phyloP scores from a whole-genome alignment of 108 stramenopile species.

The Mayamaea pseudoterrestris region DNA sequence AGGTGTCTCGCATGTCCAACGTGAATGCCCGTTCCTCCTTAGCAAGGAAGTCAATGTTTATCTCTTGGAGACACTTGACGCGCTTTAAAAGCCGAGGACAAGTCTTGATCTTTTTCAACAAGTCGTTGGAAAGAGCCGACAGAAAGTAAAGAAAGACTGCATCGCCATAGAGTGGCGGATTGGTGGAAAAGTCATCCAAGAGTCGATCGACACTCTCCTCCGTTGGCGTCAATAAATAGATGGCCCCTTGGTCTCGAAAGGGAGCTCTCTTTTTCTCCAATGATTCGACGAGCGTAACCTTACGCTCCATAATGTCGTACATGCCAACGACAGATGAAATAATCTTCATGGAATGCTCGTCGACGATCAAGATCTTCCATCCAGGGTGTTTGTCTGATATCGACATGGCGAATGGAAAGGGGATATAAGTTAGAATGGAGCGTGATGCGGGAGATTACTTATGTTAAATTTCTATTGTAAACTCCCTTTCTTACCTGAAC shows the following conservation, averaged over 20 bases:
- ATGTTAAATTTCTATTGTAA: not conserved
- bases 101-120: slow-evolving; percentile 65
- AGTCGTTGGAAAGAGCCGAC: slow-evolving; percentile 42
- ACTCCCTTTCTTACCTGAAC: slow-evolving; percentile 16
- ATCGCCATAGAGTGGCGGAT: slow-evolving; percentile 65
- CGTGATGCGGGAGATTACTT: not conserved
- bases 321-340: slow-evolving; percentile 80
- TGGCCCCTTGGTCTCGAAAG: slow-evolving; percentile 84
- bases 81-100: slow-evolving; percentile 77
- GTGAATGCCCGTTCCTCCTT: slow-evolving; percentile 81
- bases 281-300: slow-evolving; percentile 81
- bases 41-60: slow-evolving; percentile 90
- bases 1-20: slow-evolving; percentile 67
- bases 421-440: not conserved
- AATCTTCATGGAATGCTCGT: slow-evolving; percentile 56
- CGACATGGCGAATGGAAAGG: not conserved
- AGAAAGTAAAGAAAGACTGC: slow-evolving; percentile 87
- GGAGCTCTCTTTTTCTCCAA: slow-evolving; percentile 84
- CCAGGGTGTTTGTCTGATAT: slow-evolving; percentile 17
- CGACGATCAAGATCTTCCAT: slow-evolving; percentile 72
- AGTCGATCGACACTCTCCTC: slow-evolving; percentile 54
- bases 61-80: slow-evolving; percentile 75
- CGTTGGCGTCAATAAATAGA: slow-evolving; percentile 82
- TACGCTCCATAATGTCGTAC: slow-evolving; percentile 89
- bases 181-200: slow-evolving; percentile 53